phyloP scores from a whole-genome alignment of 1,284 basidiomycete species.

The Ganoderma leucocontextum region DNA sequence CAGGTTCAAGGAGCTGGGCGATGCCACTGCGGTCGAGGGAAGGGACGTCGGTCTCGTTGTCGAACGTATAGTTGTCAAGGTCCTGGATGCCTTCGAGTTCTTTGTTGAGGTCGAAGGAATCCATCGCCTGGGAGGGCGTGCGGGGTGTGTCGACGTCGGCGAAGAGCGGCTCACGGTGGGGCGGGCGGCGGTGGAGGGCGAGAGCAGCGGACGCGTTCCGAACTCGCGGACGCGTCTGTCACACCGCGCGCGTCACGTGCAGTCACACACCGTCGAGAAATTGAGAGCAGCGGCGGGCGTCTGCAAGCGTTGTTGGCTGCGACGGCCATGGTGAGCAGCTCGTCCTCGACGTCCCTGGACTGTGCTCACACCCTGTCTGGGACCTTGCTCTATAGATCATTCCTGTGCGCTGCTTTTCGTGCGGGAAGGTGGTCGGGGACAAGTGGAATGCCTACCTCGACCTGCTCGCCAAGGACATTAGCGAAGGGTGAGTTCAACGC shows the following conservation, averaged over 20 bases:
- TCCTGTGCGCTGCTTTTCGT: conserved; percentile 90
- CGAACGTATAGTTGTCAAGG: conserved; percentile 64
- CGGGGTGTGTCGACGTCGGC: neutral
- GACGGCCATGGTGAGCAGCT: conserved; percentile 30
- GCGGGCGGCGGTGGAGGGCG: neutral
- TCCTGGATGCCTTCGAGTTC: conserved; percentile 74
- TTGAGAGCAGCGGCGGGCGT: neutral
- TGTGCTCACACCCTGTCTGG: neutral
- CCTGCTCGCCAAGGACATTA: conserved; percentile 78
- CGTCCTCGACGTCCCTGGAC: neutral
- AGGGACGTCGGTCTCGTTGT: conserved; percentile 69
- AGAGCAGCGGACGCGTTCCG: conserved; percentile 9
- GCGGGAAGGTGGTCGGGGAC: conserved; percentile 93
- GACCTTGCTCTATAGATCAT: conserved; percentile 66
- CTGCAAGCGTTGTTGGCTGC: neutral
- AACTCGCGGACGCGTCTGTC: conserved; percentile 33
- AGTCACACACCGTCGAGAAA: neutral
- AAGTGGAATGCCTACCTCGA: conserved; percentile 90
- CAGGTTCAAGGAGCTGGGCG: conserved; percentile 63
- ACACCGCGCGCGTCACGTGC: conserved; percentile 31
- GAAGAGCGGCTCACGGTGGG: neutral
- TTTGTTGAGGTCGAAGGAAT: conserved; percentile 77
- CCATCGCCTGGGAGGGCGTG: conserved; percentile 30
- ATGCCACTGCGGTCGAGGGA: conserved; percentile 52
- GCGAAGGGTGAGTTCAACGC: conserved; percentile 79